phyloP scores from a whole-genome alignment of 1,284 basidiomycete genomes.

The Leccinum insigne region DNA sequence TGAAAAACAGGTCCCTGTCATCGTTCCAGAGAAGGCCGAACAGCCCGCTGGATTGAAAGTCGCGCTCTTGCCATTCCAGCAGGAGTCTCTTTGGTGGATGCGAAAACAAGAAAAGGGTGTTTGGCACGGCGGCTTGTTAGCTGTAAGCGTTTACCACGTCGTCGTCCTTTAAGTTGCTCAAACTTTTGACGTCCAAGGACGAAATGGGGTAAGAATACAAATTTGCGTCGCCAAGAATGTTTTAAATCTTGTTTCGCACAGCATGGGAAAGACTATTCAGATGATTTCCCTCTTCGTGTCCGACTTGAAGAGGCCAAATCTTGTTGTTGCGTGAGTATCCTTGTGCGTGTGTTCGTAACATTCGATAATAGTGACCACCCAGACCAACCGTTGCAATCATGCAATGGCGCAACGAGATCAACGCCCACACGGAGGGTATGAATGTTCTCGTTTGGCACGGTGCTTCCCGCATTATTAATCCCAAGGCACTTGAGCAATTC shows the following conservation, averaged over 20 bases:
- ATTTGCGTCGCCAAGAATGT: background rate
- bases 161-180: constrained; percentile 4
- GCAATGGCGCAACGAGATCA: constrained; percentile 98
- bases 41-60: constrained; percentile 84
- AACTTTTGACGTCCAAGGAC: constrained; percentile 49
- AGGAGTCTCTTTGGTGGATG: constrained; percentile 97
- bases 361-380: constrained; percentile 4
- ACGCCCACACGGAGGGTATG: constrained; percentile 75
- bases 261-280: constrained; percentile 99
- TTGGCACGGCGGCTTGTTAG: constrained; percentile 94
- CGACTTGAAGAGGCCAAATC: constrained; percentile 77
- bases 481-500: constrained; percentile 74
- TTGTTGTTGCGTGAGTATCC: constrained; percentile 82
- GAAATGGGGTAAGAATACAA: constrained; percentile 76
- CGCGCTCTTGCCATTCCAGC: constrained; percentile 78
- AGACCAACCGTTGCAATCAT: constrained; percentile 96
- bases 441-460: constrained; percentile 95
- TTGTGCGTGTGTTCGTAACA: background rate
- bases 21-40: constrained; percentile 69
- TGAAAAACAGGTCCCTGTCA: constrained; percentile 59
- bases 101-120: constrained; percentile 86
- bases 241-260: constrained; percentile 33
- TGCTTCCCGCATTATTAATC: constrained; percentile 60
- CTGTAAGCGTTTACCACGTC: constrained; percentile 50
- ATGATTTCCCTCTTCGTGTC: constrained; percentile 91